Percentiles rank a stretch among this genome's conserved stretches.
These are phyloP conservation scores for Artemisia tridentata DNA, from an alignment of 129 eudicot genomes.

Conservation along the genomic window DNA sequence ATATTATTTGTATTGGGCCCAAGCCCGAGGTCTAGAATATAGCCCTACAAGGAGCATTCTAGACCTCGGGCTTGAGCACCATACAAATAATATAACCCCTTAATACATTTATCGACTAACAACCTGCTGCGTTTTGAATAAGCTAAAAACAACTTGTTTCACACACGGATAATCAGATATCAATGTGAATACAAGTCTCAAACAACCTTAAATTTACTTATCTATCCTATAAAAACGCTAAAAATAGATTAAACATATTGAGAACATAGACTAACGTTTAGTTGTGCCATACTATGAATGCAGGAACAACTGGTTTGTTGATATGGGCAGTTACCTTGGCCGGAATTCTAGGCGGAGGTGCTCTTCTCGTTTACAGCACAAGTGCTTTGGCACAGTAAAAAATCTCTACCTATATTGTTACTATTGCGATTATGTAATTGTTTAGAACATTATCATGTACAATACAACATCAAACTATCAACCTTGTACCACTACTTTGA, in stretches of 20 bases:
- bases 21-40: no score
- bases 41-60: no score
- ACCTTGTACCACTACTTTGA: constrained; percentile 6
- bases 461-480: constrained; percentile 14
- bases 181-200: not conserved
- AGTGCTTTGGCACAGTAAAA: constrained; percentile 87
- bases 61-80: no score
- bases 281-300: constrained; percentile 13
- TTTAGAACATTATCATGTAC: constrained; percentile 9
- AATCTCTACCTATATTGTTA: not conserved
- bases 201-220: not conserved
- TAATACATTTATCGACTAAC: no score
- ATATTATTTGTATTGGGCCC: no score
- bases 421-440: not conserved
- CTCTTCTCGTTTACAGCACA: constrained; percentile 91
- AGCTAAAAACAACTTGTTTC: no score
- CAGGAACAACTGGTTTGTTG: constrained; percentile 82
- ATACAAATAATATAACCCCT: no score
- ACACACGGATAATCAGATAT: no score
- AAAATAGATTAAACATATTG: not conserved
- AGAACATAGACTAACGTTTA: not conserved
- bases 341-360: constrained; percentile 93
- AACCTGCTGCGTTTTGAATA: no score
- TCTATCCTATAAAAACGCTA: not conserved
- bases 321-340: constrained; percentile 91